Base-by-base conservation (phyloP, 1,284 basidiomycete species). In the Ustilago sp. region DNA sequence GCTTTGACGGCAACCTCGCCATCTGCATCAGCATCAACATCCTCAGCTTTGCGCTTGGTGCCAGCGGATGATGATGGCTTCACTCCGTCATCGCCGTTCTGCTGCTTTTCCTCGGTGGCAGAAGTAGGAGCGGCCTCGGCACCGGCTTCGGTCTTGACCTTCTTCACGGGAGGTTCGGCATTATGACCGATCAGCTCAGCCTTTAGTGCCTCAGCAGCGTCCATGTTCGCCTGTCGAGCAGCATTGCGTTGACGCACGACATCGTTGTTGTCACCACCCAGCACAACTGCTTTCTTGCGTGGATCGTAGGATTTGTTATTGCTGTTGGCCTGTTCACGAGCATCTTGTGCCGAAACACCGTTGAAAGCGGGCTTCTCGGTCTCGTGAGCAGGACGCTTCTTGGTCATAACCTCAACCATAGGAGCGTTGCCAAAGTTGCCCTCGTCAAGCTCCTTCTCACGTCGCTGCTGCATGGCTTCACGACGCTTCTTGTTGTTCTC, bases 161-260 rank as follows among this genome's bases (percentile, higher is more conserved):
- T 64, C 68, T 67, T 65, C 60, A 45, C 45, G n/a, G 68, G 51
- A 17, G 59, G 60, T 54, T 75, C 45, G 28, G 55, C 59, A 32
- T n/a, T 19, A 35, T 35, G 63, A 43, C 91, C 91, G 69, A 91
- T 90, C 76, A 99, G 87, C 87, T 98, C 93, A 59, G 94, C 95
- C 87, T 94, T 95, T 79, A 99, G 89, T 85, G 92, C 91, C 84
- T 98, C 93, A 65, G 95, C 95, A 51, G 96, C 96, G 87, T 91
- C 94, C 90, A 98, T 91, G 85, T 99, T 98, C 15, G 95, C 96
- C 90, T 97, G 92, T 66, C 95, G 68, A 8, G 81, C 81, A 35
- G 82, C 77, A 19, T 79, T 77, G 28, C 79, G 80, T 47, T 83
- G 74, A 23, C 68, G 58, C 19, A 85, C 79, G 9, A 84, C 76